Percentiles rank a stretch among this genome's conserved stretches.
phyloP scores from a whole-genome alignment of 495 filamentous ascomycete species.

The Aspergillus wentii region DNA sequence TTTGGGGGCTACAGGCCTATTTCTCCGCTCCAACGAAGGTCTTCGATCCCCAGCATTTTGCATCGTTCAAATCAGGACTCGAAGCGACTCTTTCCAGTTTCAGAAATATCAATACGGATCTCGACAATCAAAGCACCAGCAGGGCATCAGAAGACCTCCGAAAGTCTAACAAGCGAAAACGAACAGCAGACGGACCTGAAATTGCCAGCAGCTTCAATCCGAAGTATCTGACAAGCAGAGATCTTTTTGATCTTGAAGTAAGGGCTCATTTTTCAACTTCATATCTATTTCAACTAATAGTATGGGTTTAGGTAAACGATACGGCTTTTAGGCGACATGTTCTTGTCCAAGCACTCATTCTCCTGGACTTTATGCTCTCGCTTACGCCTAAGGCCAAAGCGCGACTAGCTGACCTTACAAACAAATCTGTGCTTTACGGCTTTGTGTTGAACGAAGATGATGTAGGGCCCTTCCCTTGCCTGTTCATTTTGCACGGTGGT shows the following conservation, averaged over 20 bases:
- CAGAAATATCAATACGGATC: conserved; percentile 69
- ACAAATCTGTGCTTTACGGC: conserved; percentile 82
- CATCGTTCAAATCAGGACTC: conserved; percentile 71
- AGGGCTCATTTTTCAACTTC: conserved; percentile 1
- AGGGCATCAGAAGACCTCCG: conserved; percentile 57
- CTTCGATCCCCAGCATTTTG: conserved; percentile 66
- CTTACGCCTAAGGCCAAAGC: conserved; percentile 78
- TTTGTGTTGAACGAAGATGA: conserved; percentile 77
- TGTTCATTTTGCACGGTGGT: conserved; percentile 12
- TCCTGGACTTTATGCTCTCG: conserved; percentile 88
- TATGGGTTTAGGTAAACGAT: conserved; percentile 68
- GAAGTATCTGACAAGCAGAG: conserved; percentile 91
- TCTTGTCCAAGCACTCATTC: conserved; percentile 87
- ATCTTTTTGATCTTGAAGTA: conserved; percentile 93
- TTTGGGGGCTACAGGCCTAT: conserved; percentile 86
- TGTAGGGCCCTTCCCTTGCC: conserved; percentile 39
- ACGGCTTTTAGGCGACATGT: conserved; percentile 90
- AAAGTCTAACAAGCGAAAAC: conserved; percentile 69
- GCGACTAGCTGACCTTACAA: conserved; percentile 65
- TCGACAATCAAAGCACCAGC: conserved; percentile 38
- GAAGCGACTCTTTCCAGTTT: conserved; percentile 77
- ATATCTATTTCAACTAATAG: not conserved
- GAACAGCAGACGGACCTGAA: conserved; percentile 51
- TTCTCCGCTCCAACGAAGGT: conserved; percentile 87
- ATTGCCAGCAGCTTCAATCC: conserved; percentile 83